Base-by-base conservation (phyloP, 495 filamentous ascomycete species). In the Pseudevernia furfuracea region DNA sequence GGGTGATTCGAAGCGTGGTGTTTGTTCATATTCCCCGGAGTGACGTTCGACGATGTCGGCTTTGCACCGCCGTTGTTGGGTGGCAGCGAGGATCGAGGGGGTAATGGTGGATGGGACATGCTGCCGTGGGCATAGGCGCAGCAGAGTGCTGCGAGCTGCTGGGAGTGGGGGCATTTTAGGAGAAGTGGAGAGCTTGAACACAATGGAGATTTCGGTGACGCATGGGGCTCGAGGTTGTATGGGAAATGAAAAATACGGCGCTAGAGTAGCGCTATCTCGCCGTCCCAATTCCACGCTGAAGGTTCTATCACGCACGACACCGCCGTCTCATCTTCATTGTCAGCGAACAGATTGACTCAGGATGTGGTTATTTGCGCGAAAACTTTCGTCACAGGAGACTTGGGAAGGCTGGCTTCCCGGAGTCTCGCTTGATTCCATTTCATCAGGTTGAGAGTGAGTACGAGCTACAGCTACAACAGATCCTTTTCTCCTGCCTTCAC, bases 81-180 rank as follows among this genome's bases (percentile, higher is more conserved):
- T 67, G 68, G 77, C 72, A 73, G 77, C 76, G 73, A 66, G 76
- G 67, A 64, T 71, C 63, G 57, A 69, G 57, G 60, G 44, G 58
- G 66, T 75, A 6, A 55, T 32, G 30, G 52, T 34, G 14, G 30
- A 34, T 21, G 15, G 71, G 65, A 80, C 73, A 70, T 77, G 75
- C 69, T 80, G 78, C 71, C 78, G 77, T 71, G 79, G 75, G 74
- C 79, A 79, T 63, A 76, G 70, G 74, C 79, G 78, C 74, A 82
- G 77, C 70, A 81, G 67, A 71, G 76, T 74, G 70, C 71, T 73
- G 69, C 79, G 77, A 70, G 78, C 74, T 71, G 77, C 73, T 68
- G 79, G 73, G 72, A 82, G 74, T 38, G 71, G 70, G 75, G 78
- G 77, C 80, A 82, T 82, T 69, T 72, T 74, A 69, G 72, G 44